phyloP scores from a whole-genome alignment of 768 basidiomycete species.

The Terana coerulea region DNA sequence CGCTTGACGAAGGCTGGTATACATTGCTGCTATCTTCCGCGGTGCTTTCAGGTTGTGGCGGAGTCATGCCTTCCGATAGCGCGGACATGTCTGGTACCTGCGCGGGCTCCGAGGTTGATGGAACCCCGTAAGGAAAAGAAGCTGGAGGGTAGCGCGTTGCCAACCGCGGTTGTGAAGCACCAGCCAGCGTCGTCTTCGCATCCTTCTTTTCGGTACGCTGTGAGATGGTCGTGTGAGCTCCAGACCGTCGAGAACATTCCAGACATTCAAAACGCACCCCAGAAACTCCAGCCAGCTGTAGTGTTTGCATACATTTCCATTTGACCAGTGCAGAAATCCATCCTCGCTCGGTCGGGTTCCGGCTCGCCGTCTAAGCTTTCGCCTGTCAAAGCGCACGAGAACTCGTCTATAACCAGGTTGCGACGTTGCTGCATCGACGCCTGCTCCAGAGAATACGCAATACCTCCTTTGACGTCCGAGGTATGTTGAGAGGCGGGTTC shows the following conservation, averaged over 20 bases:
- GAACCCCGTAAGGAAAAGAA: constrained; percentile 52
- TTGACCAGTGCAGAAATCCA: constrained; percentile 55
- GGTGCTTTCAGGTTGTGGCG: constrained; percentile 10
- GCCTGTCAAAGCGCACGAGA: constrained; percentile 44
- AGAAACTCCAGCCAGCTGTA: constrained; percentile 66
- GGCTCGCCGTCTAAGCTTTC: constrained; percentile 47
- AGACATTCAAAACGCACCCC: constrained; percentile 45
- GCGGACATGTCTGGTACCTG: constrained; percentile 22
- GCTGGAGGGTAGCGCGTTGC: constrained; percentile 47
- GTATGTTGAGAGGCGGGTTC: constrained; percentile 44
- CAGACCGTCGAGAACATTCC: neutral
- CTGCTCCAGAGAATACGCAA: constrained; percentile 21
- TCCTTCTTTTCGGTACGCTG: constrained; percentile 59
- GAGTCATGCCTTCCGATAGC: constrained; percentile 17
- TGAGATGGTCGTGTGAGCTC: neutral
- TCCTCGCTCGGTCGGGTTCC: constrained; percentile 41
- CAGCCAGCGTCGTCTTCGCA: constrained; percentile 59
- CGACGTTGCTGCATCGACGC: constrained; percentile 32
- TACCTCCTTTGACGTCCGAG: constrained; percentile 29
- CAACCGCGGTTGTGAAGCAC: constrained; percentile 66
- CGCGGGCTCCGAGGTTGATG: constrained; percentile 19
- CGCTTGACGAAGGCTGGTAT: neutral
- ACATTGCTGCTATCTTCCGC: no score
- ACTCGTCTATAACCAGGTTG: constrained; percentile 49
- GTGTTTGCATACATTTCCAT: constrained; percentile 52